A percentile compares a stretch with the other conserved stretches of the same genome.
These are phyloP conservation scores for Candida argentea DNA, from an alignment of 805 yeast genomes.

Conservation along the genomic window DNA sequence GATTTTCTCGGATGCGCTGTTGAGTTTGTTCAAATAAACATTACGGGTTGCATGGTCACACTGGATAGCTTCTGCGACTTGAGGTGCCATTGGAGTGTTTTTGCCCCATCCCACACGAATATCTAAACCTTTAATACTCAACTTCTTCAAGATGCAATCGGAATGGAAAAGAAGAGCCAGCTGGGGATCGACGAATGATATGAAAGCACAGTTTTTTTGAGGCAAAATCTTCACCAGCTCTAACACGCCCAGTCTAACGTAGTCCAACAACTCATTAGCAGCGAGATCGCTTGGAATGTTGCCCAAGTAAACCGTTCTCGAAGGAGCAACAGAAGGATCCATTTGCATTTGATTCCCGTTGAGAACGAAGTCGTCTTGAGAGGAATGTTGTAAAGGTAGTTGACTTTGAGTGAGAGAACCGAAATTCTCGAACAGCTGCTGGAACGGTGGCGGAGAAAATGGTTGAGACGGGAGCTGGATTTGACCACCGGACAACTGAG, in stretches of 20 bases:
- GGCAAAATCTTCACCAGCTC: constrained; percentile 75
- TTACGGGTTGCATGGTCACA: constrained; percentile 90
- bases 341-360: too few relatives aligned
- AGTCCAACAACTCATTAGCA: constrained; percentile 75
- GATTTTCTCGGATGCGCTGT: constrained; percentile 40
- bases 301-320: constrained; percentile 85
- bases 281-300: constrained; percentile 77
- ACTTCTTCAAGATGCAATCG: constrained; percentile 78
- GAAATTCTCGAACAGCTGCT: too few relatives aligned
- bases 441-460: too few relatives aligned
- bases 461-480: too few relatives aligned
- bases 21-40: constrained; percentile 77
- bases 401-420: too few relatives aligned
- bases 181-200: constrained; percentile 81
- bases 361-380: constrained; percentile 8
- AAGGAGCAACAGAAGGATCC: constrained; percentile 40
- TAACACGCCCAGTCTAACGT: constrained; percentile 83
- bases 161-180: constrained; percentile 88
- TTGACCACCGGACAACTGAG: too few relatives aligned
- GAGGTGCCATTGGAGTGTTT: constrained; percentile 61
- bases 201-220: constrained; percentile 78
- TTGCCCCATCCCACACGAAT: constrained; percentile 92
- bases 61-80: constrained; percentile 65
- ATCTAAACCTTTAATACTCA: constrained; percentile 71
- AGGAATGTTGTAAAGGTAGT: constrained; percentile 5